Conservation (phyloP, 306 rosid species). For the Cucumis melo region DNA sequence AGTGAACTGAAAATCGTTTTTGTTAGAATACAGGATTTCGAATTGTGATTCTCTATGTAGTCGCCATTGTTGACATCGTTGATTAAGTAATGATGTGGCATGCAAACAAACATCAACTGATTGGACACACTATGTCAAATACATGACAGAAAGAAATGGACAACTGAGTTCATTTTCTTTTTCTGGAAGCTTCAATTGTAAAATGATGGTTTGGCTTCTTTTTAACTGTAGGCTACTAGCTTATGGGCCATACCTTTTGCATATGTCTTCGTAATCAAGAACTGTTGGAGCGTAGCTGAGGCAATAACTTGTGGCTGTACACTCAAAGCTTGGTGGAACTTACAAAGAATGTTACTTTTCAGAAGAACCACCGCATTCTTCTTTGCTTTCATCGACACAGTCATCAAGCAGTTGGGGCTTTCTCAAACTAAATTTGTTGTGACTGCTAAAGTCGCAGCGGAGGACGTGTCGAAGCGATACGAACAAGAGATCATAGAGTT, state of each 20-base stretch:
- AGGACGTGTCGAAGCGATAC: constrained; percentile 33
- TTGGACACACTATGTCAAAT: not conserved
- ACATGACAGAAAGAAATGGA: not conserved
- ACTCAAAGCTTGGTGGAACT: constrained; percentile 54
- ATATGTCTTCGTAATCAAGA: constrained; percentile 35
- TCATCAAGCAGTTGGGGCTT: constrained; percentile 27
- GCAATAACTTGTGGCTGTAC: constrained; percentile 24
- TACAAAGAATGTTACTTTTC: constrained; percentile 35
- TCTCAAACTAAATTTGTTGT: constrained; percentile 32
- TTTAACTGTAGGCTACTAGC: constrained; percentile 25
- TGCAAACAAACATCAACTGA: not conserved
- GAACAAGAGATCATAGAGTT: constrained; percentile 47
- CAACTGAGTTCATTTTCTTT: not conserved
- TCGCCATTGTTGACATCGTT: not conserved
- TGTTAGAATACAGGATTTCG: not conserved
- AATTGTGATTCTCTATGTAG: not conserved
- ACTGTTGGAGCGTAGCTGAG: constrained; percentile 30
- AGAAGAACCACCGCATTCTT: constrained; percentile 39
- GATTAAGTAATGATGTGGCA: not conserved
- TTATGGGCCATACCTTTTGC: constrained; percentile 54
- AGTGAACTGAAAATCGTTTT: not conserved
- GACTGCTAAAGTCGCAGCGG: constrained; percentile 31
- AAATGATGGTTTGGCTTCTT: not conserved
- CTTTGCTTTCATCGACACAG: constrained; percentile 34
- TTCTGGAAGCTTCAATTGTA: not conserved